Percentiles rank a stretch among this genome's conserved stretches.
Conservation (phyloP, 345 rosid genomes). For the Gossypium stocksii region DNA sequence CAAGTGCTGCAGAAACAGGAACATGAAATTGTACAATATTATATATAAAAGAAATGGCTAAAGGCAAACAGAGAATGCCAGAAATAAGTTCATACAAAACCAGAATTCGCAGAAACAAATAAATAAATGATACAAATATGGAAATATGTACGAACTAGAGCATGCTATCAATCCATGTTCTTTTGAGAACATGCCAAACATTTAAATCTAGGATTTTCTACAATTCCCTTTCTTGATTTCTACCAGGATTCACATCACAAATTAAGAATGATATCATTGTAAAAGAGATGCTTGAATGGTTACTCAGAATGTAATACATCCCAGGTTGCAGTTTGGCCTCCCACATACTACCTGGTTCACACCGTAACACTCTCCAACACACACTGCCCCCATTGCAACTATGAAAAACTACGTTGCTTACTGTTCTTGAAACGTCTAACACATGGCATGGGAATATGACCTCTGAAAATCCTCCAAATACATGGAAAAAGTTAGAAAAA, state of each 20-base stretch:
- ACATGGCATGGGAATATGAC: not conserved
- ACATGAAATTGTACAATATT: not conserved
- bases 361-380: not conserved
- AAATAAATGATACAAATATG: not conserved
- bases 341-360: not conserved
- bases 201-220: not conserved
- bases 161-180: not conserved
- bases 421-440: not conserved
- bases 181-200: not conserved
- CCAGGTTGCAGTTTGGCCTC: not conserved
- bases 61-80: not conserved
- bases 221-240: not conserved
- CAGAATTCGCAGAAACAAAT: not conserved
- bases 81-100: not conserved
- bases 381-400: not conserved
- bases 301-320: not conserved
- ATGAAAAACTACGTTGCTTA: not conserved
- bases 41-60: constrained; percentile 1
- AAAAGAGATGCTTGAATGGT: not conserved
- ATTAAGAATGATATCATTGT: not conserved
- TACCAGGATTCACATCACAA: not conserved
- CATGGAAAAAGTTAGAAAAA: not conserved
- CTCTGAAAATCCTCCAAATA: not conserved
- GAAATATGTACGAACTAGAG: not conserved
- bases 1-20: constrained; percentile 33